These are phyloP conservation scores for Myxozyma geophila DNA, from an alignment of 805 yeast species.

Conservation along the genomic window DNA sequence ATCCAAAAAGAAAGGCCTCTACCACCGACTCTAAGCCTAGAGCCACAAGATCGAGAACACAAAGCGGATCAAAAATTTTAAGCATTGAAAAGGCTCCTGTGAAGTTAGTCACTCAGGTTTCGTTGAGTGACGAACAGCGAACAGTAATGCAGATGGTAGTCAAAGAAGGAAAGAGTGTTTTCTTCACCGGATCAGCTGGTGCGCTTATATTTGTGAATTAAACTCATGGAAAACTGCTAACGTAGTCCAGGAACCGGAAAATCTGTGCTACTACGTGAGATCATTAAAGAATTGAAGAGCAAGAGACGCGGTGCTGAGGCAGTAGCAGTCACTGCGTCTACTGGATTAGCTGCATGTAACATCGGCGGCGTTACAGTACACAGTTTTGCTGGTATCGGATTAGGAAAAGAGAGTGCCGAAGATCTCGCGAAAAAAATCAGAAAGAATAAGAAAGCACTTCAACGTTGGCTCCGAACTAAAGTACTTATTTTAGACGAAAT, in stretches of 20 bases:
- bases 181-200: slow-evolving; percentile 98
- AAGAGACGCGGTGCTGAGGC: slow-evolving; percentile 49
- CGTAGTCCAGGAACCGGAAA: slow-evolving; percentile 68
- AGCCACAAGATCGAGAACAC: background rate
- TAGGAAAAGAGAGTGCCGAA: slow-evolving; percentile 61
- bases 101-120: slow-evolving; percentile 34
- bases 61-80: slow-evolving; percentile 8
- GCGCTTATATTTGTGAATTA: background rate
- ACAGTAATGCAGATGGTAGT: slow-evolving; percentile 66
- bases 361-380: slow-evolving; percentile 91
- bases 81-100: slow-evolving; percentile 9
- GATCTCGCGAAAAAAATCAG: slow-evolving; percentile 55
- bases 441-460: slow-evolving; percentile 50
- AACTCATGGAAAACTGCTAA: background rate
- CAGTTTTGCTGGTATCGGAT: slow-evolving; percentile 82
- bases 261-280: slow-evolving; percentile 75
- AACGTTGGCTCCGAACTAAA: slow-evolving; percentile 67
- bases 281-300: slow-evolving; percentile 59
- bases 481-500: slow-evolving; percentile 89
- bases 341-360: slow-evolving; percentile 94
- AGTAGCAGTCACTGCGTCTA: slow-evolving; percentile 91
- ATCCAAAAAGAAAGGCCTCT: slow-evolving; percentile 16
- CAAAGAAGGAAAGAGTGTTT: slow-evolving; percentile 64
- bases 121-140: slow-evolving; percentile 55
- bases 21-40: background rate